Evolutionary conservation across 805 yeast species (phyloP), one percentile per base, ranked within the genome.

Genomic region (Saccharomycopsis selenospora): DNA sequence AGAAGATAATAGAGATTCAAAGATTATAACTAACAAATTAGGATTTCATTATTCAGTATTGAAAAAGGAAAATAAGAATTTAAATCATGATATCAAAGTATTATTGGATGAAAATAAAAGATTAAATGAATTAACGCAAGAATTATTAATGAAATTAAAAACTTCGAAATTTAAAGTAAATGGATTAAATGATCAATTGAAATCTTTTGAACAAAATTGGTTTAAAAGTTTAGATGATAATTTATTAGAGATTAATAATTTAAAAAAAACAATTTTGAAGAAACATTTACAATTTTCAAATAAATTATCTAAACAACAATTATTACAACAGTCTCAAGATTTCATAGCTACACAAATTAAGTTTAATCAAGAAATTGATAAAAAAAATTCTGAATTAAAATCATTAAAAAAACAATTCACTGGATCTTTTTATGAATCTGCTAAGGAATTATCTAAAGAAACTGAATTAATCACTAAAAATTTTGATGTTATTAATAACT

Each of bases 211-310:
- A 27, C 18, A 23, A 17, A 40, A 43, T 18, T 47, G 53, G 51
- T n/a, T 43, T 11, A n/a, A n/a, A 11, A 6, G 17, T 6, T 45
- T 50, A 23, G 48, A 50, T 4, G 13, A 23, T 13, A 14, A 20
- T 18, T 38, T 27, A 23, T 27, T 24, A 23, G 53, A 50, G 4
- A 42, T 50, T 13, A 23, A 18, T 8, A 13, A 28, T 17, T 40
- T 50, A 17, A 50, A 50, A 38, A 47, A 47, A 25, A 43, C 43
- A 4, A 28, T 50, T 24, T 26, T 50, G 23, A 50, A 50, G 26
- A 44, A 42, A 38, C 53, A 50, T 29, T 20, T 50, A 5, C 45
- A 47, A 20, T 11, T 50, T 11, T 45, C 48, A 3, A 45, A 11
- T 17, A 41, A 33, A 14, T 13, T 48, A 22, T 22, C 23, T 5